Conservation (phyloP, 768 basidiomycete genomes). For the Mycena belliarum region DNA sequence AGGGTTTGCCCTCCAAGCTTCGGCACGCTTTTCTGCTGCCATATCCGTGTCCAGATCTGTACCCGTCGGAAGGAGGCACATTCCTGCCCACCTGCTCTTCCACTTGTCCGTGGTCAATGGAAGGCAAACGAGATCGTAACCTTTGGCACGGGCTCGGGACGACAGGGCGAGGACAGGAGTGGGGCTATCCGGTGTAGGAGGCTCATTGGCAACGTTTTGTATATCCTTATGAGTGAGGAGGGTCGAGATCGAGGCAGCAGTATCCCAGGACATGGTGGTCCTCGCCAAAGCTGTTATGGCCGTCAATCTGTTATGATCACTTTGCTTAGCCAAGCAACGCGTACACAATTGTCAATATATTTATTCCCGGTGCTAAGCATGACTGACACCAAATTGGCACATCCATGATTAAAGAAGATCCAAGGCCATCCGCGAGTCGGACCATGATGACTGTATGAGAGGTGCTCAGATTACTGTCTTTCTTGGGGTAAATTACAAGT, state of each 20-base stretch:
- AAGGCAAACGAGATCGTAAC: slow-evolving; percentile 75
- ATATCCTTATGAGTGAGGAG: slow-evolving; percentile 46
- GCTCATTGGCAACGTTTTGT: slow-evolving; percentile 25
- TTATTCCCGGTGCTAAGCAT: too few species aligned
- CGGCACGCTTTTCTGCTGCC: slow-evolving; percentile 64
- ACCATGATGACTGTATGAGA: too few species aligned
- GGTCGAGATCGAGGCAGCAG: slow-evolving; percentile 36
- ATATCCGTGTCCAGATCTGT: slow-evolving; percentile 40
- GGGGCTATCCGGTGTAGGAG: slow-evolving; percentile 1
- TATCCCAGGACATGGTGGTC: slow-evolving; percentile 38
- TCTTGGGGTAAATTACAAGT: too few species aligned
- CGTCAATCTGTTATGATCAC: neutral
- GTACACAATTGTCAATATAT: neutral
- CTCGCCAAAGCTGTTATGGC: neutral
- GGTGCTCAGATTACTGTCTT: too few species aligned
- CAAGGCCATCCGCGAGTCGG: too few species aligned
- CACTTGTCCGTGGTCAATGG: slow-evolving; percentile 91
- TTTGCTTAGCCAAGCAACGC: neutral
- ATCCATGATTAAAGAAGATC: too few species aligned
- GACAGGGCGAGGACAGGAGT: slow-evolving; percentile 56
- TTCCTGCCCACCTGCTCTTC: slow-evolving; percentile 84
- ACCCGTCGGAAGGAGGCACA: slow-evolving; percentile 72
- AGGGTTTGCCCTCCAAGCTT: slow-evolving; percentile 84
- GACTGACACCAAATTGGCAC: too few species aligned
- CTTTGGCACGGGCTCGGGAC: slow-evolving; percentile 55